A percentile compares a stretch with the other conserved stretches of the same genome.
These are phyloP conservation scores for Ophiocordyceps polyrhachis-furcata DNA, from an alignment of 2,329 filamentous ascomycete species.

Conservation along the genomic window DNA sequence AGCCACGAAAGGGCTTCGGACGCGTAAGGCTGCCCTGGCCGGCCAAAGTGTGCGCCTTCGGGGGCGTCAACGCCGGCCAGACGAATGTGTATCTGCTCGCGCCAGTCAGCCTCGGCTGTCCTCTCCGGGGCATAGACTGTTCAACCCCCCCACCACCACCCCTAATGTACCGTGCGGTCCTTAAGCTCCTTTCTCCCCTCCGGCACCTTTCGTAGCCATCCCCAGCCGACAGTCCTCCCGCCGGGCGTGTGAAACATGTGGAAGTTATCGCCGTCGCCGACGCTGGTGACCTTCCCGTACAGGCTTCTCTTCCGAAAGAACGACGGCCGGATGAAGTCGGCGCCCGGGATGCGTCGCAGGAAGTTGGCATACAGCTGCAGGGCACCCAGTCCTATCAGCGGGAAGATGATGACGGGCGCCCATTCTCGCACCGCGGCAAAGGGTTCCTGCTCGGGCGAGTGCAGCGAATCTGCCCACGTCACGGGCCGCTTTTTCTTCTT, in stretches of 20 bases:
- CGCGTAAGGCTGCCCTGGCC: conserved; percentile 66
- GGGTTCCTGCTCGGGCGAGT: not conserved
- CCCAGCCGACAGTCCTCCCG: conserved; percentile 76
- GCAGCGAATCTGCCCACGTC: not conserved
- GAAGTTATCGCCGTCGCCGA: conserved; percentile 94
- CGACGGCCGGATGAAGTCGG: conserved; percentile 52
- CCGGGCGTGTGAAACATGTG: conserved; percentile 88
- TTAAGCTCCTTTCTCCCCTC: conserved; percentile 48
- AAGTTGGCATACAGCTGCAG: conserved; percentile 50
- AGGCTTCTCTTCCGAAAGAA: conserved; percentile 61
- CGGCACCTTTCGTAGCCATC: conserved; percentile 68
- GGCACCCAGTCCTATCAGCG: conserved; percentile 18
- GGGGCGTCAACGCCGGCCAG: conserved; percentile 88
- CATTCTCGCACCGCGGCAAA: not conserved
- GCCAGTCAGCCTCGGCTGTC: not conserved
- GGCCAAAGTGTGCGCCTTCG: conserved; percentile 82
- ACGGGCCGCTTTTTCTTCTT: not conserved
- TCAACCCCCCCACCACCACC: not conserved
- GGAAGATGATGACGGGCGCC: conserved; percentile 16
- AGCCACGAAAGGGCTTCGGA: conserved; percentile 71
- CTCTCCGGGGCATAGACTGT: not conserved
- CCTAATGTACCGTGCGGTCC: conserved; percentile 48
- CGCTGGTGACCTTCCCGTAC: conserved; percentile 75
- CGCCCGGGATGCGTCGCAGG: conserved; percentile 66
- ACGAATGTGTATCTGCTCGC: conserved; percentile 57